Evolutionary conservation across 2,329 filamentous ascomycete species (phyloP).

Genomic region (Trichoderma oligosporum): DNA sequence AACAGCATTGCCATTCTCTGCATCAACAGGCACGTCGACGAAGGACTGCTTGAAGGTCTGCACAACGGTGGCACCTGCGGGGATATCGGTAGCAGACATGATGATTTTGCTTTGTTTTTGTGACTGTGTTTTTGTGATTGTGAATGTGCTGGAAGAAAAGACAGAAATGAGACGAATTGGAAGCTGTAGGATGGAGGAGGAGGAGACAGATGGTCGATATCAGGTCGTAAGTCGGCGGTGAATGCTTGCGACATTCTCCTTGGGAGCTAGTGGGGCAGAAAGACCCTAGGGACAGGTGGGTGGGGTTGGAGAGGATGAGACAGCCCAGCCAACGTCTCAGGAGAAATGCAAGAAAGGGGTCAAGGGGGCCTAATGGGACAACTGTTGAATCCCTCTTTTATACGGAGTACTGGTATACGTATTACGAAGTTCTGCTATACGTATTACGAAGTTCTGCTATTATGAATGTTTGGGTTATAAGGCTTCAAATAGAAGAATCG

Average conservation of each 20-base stretch:
- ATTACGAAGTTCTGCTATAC: no score
- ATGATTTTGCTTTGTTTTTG: not conserved
- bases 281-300: conserved; percentile 16
- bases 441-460: no score
- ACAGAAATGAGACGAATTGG: conserved; percentile 5
- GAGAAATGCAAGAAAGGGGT: conserved; percentile 6
- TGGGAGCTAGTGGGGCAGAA: conserved; percentile 13
- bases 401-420: no score
- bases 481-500: no score
- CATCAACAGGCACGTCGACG: conserved; percentile 72
- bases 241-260: conserved; percentile 8
- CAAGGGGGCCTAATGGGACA: not conserved
- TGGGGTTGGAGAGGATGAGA: not conserved
- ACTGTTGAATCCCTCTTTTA: no score
- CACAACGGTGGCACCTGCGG: conserved; percentile 74
- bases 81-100: conserved; percentile 53
- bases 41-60: conserved; percentile 82
- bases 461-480: no score
- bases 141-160: not conserved
- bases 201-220: not conserved
- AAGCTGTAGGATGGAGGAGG: not conserved
- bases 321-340: not conserved
- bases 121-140: not conserved
- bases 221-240: conserved; percentile 11
- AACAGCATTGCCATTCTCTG: conserved; percentile 71